Base-by-base conservation (phyloP, 2,329 filamentous ascomycete genomes). In the Aphanocladium album region DNA sequence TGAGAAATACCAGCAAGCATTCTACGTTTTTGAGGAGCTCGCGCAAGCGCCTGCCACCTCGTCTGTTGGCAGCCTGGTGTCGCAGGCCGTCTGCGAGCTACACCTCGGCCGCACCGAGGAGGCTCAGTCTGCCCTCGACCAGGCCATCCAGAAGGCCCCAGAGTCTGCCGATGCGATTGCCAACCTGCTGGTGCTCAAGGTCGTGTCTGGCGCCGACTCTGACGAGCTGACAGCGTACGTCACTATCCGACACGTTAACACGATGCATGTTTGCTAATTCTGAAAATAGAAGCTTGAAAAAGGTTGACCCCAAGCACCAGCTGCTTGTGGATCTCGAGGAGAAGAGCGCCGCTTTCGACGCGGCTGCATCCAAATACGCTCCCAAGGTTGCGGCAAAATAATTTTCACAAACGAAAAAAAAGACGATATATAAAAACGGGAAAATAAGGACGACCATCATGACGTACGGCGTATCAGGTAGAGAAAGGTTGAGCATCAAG, bases 1-100 rank as follows among this genome's bases (percentile, higher is more conserved):
- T 67, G 92, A 96, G 68, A 95, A 91, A 74, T 98, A 98, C 76
- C 95, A 98, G 71, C 90, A 95, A 71, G 89, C 93, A 19, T 98
- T 96, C 77, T 98, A 99, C 80, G 93, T 98, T 63, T 98, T 91
- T 70, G 93, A 98, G 76, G 95, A 99, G 76, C 85, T 98, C 53
- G 93, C 95, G 5, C 91, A 96, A 71, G 88, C 90, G 30, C 89
- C 92, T 2, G 87, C 90, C 35, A 92, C 90, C 19, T 87, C 91
- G 53, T 90, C 90, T 17, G 82, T 88, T 57, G 82, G 87, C 66
- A 89, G 86, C 19, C 83, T 97, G 60, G 86, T 96, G 63, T 88
- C 91, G 21, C 95, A 98, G 77, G 93, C 93, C 27, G 86, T 98
- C 27, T 89, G 91, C 25, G 93, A 99, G 75, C 79, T 98, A 57